Conservation (phyloP, 140 eudicot genomes). For the Bidens hawaiensis region DNA sequence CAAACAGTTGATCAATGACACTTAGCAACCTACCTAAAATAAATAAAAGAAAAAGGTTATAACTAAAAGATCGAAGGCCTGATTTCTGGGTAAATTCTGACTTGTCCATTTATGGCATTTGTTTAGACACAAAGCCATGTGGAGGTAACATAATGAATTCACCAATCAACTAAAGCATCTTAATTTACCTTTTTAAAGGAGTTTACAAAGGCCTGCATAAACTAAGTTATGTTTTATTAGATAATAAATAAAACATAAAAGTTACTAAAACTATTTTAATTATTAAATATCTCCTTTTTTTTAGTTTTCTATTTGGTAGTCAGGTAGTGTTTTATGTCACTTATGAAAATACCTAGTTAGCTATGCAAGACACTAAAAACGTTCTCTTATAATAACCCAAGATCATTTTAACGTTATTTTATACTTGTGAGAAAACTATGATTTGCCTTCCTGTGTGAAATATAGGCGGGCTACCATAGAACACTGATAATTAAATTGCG, state of each 20-base stretch:
- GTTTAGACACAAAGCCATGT: slow-evolving; percentile 22
- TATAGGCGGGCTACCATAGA: no score
- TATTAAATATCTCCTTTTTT: no score
- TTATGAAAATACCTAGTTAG: no score
- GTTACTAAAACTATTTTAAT: not conserved
- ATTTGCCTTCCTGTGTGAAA: no score
- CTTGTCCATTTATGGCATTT: slow-evolving; percentile 20
- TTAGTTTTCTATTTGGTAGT: no score
- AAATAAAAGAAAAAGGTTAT: slow-evolving; percentile 6
- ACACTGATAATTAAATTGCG: no score
- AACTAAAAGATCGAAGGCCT: slow-evolving; percentile 18
- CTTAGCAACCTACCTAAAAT: not conserved
- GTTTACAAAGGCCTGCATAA: slow-evolving; percentile 9
- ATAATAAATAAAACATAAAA: not conserved
- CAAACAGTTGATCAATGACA: no score
- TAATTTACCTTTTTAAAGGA: slow-evolving; percentile 5
- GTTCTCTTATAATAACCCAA: no score
- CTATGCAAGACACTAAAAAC: no score
- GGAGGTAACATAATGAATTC: slow-evolving; percentile 21
- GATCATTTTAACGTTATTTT: no score
- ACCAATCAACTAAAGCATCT: slow-evolving; percentile 24
- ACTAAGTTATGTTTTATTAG: not conserved
- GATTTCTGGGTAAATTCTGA: slow-evolving; percentile 22
- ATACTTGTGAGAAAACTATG: no score
- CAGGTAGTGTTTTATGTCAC: no score